Percentiles rank a stretch among this genome's conserved stretches.
Conservation (phyloP, 768 basidiomycete species). For the Boletus fagicola region DNA sequence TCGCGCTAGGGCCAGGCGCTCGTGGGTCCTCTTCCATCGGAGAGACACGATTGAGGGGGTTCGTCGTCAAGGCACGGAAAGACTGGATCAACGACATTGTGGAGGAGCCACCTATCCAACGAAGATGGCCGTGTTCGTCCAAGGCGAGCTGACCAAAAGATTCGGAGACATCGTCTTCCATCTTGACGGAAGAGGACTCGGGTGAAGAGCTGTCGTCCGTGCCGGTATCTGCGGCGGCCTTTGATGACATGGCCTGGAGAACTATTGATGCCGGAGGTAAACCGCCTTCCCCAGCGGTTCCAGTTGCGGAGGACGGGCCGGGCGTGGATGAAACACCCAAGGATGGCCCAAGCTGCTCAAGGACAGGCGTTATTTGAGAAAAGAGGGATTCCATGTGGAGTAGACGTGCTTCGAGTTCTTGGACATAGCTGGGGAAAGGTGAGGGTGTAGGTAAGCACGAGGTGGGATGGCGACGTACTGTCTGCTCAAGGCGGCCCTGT, state of each 20-base stretch:
- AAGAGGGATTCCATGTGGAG: conserved; percentile 89
- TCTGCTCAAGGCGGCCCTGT: conserved; percentile 84
- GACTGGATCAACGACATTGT: conserved; percentile 92
- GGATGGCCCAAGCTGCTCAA: conserved; percentile 67
- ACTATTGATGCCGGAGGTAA: conserved; percentile 29
- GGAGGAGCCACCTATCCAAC: conserved; percentile 90
- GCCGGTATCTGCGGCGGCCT: conserved; percentile 36
- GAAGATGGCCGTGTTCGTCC: conserved; percentile 86
- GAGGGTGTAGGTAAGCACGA: conserved; percentile 14
- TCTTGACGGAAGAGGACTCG: conserved; percentile 35
- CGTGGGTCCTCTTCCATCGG: conserved; percentile 83
- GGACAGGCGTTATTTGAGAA: conserved; percentile 73
- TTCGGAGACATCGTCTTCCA: conserved; percentile 74
- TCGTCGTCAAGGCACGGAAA: conserved; percentile 72
- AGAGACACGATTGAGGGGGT: conserved; percentile 72
- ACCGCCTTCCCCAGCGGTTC: conserved; percentile 10
- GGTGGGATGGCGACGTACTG: conserved; percentile 54
- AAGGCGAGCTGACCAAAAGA: conserved; percentile 85
- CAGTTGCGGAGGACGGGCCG: conserved; percentile 28
- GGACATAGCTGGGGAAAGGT: conserved; percentile 66
- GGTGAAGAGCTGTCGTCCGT: conserved; percentile 35
- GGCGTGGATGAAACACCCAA: conserved; percentile 42
- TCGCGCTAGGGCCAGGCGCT: conserved; percentile 74
- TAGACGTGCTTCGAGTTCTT: conserved; percentile 84
- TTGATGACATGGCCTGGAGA: conserved; percentile 38